Base-by-base conservation (phyloP, 1,139 yeast genomes). In the Arxiozyma bovina region DNA sequence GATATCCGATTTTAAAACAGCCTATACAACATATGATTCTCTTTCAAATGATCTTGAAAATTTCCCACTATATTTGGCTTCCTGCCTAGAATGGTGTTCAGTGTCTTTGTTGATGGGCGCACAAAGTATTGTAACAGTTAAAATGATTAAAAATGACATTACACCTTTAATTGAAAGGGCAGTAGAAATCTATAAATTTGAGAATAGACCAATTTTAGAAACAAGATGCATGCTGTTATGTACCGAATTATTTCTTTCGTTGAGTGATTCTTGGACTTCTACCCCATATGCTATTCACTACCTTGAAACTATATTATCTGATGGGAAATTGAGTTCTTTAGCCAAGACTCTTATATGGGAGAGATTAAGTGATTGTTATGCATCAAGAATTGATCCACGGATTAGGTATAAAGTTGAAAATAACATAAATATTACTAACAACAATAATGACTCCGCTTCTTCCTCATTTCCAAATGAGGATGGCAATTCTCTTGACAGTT, bases 11-110 rank as follows among this genome's bases (percentile, higher is more conserved):
- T 93, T 87, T 74, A 85, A 85, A 66, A 84, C 83, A 59, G 94
- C 98, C 9, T 85, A 87, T 65, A 77, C 87, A 1, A 85, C 91
- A 0, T 93, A 93, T 67, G 98, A 93, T 58, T 69, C 88, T 55
- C 76, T 90, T 44, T 85, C 85, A 59, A 85, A 87, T 62, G 97
- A 91, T 67, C 85, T 84, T 62, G 76, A 82, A 42, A 50, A 56
- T 17, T 60, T 55, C 44, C 69, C 69, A 1, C 61, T 64, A 50
- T 85, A 88, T 63, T 78, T 87, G 54, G 96, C 97, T 0, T 83
- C 95, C 0, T 77, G 87, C 12, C 93, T 91, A 58, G 98, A 93
- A 70, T 86, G 88, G 86, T 84, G 89, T 60, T 85, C 90, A 0
- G 76, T 85, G 1, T 83, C 96, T 1, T 73, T 85, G 48, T 70